These are phyloP conservation scores for Mortierella sp. DNA, from an alignment of 371 early-diverging fungal genomes.

Conservation along the genomic window DNA sequence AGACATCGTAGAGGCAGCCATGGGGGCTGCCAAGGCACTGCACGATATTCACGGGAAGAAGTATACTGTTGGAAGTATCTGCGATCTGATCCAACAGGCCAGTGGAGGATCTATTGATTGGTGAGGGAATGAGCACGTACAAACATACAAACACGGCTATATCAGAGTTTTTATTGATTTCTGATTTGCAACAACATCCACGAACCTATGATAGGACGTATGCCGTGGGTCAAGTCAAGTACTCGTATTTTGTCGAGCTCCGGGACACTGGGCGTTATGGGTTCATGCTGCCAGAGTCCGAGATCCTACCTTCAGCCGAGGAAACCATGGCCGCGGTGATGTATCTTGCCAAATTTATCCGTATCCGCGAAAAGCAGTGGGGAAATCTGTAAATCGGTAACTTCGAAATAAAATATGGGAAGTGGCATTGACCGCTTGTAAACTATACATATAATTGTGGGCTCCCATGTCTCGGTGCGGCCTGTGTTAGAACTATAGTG, in stretches of 20 bases:
- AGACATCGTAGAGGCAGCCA: slow-evolving; percentile 48
- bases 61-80: slow-evolving; percentile 62
- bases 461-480: too few species aligned
- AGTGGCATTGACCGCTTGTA: too few species aligned
- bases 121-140: slow-evolving; percentile 9
- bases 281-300: slow-evolving; percentile 60
- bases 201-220: slow-evolving; percentile 42
- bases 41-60: slow-evolving; percentile 57
- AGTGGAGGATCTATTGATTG: slow-evolving; percentile 54
- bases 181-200: background rate
- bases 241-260: slow-evolving; percentile 66
- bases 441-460: too few species aligned
- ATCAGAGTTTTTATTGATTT: background rate
- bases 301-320: slow-evolving; percentile 63
- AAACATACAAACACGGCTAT: background rate
- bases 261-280: slow-evolving; percentile 62
- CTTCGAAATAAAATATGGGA: too few species aligned
- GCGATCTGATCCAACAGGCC: slow-evolving; percentile 63
- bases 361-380: slow-evolving; percentile 53
- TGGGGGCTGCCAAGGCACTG: slow-evolving; percentile 58
- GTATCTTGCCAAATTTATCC: slow-evolving; percentile 51
- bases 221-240: slow-evolving; percentile 59
- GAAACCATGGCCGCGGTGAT: slow-evolving; percentile 59
- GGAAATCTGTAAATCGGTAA: too few species aligned
- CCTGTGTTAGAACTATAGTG: too few species aligned